Percentiles rank a stretch among this genome's conserved stretches.
phyloP scores from a whole-genome alignment of 345 rosid species.

The Eutrema heterophyllum region DNA sequence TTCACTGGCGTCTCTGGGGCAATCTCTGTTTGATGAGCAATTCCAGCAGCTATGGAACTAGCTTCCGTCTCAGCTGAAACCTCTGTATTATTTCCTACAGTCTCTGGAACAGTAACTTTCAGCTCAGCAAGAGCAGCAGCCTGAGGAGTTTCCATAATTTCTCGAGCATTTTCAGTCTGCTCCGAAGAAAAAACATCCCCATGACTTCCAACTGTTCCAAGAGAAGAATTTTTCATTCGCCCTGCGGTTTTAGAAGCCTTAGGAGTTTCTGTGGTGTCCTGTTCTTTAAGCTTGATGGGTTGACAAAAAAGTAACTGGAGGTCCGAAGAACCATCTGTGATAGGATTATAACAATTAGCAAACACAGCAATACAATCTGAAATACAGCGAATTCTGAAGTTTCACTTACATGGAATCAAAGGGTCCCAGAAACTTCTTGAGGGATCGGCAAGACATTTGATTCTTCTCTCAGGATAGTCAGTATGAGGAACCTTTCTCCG shows the following conservation, averaged over 20 bases:
- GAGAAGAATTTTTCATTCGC: background rate
- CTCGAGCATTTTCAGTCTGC: constrained; percentile 12
- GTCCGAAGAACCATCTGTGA: constrained; percentile 48
- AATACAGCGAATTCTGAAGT: background rate
- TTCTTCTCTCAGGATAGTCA: constrained; percentile 43
- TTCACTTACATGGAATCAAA: constrained; percentile 56
- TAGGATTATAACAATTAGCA: constrained; percentile 27
- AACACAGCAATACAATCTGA: background rate
- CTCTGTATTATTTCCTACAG: background rate
- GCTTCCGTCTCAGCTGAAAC: background rate
- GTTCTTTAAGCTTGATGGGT: constrained; percentile 14
- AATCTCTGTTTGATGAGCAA: constrained; percentile 19
- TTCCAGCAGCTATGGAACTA: background rate
- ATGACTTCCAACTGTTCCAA: background rate
- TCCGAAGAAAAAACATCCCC: background rate
- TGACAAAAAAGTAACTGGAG: constrained; percentile 42
- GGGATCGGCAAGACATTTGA: constrained; percentile 32
- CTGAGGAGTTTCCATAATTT: constrained; percentile 21
- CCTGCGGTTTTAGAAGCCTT: constrained; percentile 3
- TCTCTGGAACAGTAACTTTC: constrained; percentile 10
- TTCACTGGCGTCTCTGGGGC: constrained; percentile 12
- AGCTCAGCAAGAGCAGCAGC: constrained; percentile 17
- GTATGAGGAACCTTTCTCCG: constrained; percentile 41
- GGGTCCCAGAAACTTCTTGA: constrained; percentile 42
- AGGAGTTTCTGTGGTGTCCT: background rate